These are phyloP conservation scores for Leptographium lundbergii DNA, from an alignment of 2,329 filamentous ascomycete genomes.

Conservation along the genomic window DNA sequence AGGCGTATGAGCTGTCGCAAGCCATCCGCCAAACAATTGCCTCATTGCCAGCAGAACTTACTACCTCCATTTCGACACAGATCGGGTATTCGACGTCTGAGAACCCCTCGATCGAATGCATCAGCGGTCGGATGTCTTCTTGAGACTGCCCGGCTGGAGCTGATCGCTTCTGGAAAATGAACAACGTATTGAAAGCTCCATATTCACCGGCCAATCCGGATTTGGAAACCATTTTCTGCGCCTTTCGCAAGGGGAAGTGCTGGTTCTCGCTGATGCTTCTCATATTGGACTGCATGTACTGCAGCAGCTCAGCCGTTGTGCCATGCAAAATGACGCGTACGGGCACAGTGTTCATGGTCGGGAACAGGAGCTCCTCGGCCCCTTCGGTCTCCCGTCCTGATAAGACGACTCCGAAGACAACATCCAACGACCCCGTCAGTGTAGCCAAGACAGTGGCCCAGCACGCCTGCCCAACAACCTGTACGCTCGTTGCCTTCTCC, in stretches of 20 bases:
- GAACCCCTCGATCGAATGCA: conserved; percentile 48
- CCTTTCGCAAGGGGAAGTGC: conserved; percentile 63
- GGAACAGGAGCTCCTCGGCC: conserved; percentile 60
- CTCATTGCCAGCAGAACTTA: conserved; percentile 18
- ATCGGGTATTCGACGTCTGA: conserved; percentile 71
- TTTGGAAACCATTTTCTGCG: conserved; percentile 36
- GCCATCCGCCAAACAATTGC: conserved; percentile 52
- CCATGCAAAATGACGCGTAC: conserved; percentile 64
- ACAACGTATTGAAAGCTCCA: conserved; percentile 41
- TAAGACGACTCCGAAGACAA: conserved; percentile 71
- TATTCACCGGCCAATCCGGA: conserved; percentile 15
- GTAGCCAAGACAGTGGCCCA: conserved; percentile 62
- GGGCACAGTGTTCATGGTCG: conserved; percentile 83
- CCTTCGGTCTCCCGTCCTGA: conserved; percentile 70
- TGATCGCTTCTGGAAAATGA: conserved; percentile 36
- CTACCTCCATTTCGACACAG: conserved; percentile 66
- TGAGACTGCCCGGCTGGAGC: too few relatives aligned
- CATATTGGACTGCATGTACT: conserved; percentile 61
- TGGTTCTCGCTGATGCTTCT: conserved; percentile 56
- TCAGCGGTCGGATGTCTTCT: conserved; percentile 25
- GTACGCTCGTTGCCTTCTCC: conserved; percentile 54
- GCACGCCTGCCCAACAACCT: conserved; percentile 62
- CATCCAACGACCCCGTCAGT: conserved; percentile 51
- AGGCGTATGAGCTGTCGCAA: conserved; percentile 45
- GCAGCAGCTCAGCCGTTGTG: conserved; percentile 48